Percentiles rank a stretch among this genome's conserved stretches.
Conservation (phyloP, 768 basidiomycete genomes). For the Kwoniella botswanensis region DNA sequence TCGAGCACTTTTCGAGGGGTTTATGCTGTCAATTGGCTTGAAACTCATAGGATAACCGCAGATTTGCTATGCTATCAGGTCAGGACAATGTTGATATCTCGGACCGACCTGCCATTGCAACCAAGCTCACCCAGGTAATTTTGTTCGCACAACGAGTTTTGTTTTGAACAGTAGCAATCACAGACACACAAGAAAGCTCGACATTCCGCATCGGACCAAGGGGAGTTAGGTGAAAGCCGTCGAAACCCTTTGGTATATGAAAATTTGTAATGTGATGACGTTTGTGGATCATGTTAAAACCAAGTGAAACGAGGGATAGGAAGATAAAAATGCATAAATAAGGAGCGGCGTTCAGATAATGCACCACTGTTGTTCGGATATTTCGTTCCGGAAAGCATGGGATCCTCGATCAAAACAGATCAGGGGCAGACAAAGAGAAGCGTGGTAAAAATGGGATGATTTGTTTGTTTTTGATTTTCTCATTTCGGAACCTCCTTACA, state of each 20-base stretch:
- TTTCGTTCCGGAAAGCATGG: neutral
- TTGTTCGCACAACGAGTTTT: neutral
- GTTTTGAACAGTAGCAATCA: too few species aligned
- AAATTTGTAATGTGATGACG: neutral
- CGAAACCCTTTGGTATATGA: neutral
- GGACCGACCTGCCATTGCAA: neutral
- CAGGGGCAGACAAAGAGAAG: neutral
- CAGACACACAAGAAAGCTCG: too few species aligned
- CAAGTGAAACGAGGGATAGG: neutral
- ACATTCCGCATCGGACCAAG: too few species aligned
- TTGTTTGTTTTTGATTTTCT: neutral
- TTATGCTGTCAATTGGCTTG: neutral
- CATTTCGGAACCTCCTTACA: neutral
- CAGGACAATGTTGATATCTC: neutral
- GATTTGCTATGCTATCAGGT: neutral
- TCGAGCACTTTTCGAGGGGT: neutral
- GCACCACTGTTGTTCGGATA: neutral
- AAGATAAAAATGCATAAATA: neutral
- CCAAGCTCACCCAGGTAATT: too few species aligned
- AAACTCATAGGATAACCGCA: neutral
- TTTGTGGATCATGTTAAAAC: neutral
- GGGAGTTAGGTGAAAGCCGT: neutral
- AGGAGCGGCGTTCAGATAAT: neutral
- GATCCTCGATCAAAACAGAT: neutral
- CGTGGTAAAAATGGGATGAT: neutral